Conservation (phyloP, 768 basidiomycete genomes). For the Galerina marginata region DNA sequence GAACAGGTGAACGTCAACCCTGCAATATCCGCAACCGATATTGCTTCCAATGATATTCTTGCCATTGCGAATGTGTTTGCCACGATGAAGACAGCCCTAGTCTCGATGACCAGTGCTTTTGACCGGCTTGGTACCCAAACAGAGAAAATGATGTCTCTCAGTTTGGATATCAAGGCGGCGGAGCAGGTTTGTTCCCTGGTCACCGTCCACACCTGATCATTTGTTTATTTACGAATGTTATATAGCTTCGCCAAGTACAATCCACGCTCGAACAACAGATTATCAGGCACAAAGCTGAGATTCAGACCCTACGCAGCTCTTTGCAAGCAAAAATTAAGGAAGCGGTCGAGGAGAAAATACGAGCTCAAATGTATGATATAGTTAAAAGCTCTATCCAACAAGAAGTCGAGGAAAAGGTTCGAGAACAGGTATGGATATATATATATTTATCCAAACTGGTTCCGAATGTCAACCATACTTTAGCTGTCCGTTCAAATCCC, state of each 20-base stretch:
- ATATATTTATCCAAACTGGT: background rate
- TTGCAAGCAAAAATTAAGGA: constrained; percentile 47
- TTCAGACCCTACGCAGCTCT: constrained; percentile 37
- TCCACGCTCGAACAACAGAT: constrained; percentile 45
- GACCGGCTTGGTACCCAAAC: constrained; percentile 52
- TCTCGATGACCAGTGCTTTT: constrained; percentile 46
- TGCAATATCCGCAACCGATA: constrained; percentile 22
- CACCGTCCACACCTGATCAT: background rate
- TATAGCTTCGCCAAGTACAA: constrained; percentile 47
- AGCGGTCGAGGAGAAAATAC: constrained; percentile 46
- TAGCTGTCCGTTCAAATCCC: constrained; percentile 52
- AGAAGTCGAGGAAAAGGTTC: constrained; percentile 46
- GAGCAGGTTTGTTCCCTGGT: constrained; percentile 44
- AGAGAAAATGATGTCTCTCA: constrained; percentile 45
- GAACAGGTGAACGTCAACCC: background rate
- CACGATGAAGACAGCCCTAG: constrained; percentile 50
- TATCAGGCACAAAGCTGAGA: constrained; percentile 40
- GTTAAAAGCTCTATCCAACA: constrained; percentile 39
- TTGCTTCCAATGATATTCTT: constrained; percentile 42
- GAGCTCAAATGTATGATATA: constrained; percentile 37
- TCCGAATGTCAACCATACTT: background rate
- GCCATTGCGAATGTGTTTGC: constrained; percentile 50
- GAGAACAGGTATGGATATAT: constrained; percentile 40
- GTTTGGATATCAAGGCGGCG: constrained; percentile 48
- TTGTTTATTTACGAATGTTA: background rate